These are phyloP conservation scores for Microdochium nivale DNA, from an alignment of 2,329 filamentous ascomycete genomes.

Conservation along the genomic window DNA sequence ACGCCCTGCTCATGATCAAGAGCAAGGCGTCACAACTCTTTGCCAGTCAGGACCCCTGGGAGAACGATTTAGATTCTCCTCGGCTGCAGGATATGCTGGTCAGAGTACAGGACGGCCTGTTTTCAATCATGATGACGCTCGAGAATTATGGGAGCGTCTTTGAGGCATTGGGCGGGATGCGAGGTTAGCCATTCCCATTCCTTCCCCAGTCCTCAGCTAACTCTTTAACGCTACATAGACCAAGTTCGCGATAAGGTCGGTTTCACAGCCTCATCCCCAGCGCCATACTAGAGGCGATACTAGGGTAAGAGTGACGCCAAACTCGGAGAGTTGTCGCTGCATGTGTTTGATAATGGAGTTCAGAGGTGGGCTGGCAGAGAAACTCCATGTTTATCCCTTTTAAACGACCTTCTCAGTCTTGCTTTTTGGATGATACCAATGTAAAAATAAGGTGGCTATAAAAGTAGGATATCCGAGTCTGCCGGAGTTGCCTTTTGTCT, in stretches of 20 bases:
- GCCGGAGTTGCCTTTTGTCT: neutral
- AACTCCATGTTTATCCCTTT: too few species aligned
- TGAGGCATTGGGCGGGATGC: conserved; percentile 35
- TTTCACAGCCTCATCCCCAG: neutral
- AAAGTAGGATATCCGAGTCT: too few species aligned
- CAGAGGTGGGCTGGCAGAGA: too few species aligned
- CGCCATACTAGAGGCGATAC: too few species aligned
- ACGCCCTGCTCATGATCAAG: conserved; percentile 32
- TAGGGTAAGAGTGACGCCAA: too few species aligned
- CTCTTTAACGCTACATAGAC: conserved; percentile 16
- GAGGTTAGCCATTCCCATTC: conserved; percentile 20
- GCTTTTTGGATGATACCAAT: too few species aligned
- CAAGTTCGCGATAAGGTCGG: conserved; percentile 21
- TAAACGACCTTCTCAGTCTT: too few species aligned
- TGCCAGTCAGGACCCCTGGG: conserved; percentile 23
- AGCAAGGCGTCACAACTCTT: conserved; percentile 21
- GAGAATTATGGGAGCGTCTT: conserved; percentile 35
- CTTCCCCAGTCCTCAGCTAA: neutral
- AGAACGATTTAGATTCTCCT: conserved; percentile 12
- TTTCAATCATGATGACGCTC: conserved; percentile 30
- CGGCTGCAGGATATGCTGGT: conserved; percentile 25
- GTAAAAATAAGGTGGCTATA: too few species aligned
- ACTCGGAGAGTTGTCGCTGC: too few species aligned
- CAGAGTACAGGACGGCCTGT: conserved; percentile 29
- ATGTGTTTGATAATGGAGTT: too few species aligned